A percentile compares a stretch with the other conserved stretches of the same genome.
phyloP scores from a whole-genome alignment of 2,329 filamentous ascomycete species.

The Meredithiella fracta region DNA sequence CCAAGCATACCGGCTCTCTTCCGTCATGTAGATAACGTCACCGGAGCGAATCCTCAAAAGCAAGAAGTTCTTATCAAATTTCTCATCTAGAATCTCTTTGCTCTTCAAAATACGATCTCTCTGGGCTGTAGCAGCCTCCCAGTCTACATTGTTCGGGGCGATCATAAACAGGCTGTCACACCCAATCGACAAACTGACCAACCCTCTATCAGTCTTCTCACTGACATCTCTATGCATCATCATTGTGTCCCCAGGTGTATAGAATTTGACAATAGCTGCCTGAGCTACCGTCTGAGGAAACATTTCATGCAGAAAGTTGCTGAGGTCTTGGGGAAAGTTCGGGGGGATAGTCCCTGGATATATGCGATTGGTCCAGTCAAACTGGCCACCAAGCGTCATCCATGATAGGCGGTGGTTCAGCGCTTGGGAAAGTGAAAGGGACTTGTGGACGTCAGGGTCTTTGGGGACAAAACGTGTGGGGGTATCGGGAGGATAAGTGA shows the following conservation, averaged over 20 bases:
- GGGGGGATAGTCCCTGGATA: constrained; percentile 59
- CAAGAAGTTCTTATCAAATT: constrained; percentile 32
- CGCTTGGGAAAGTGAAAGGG: constrained; percentile 51
- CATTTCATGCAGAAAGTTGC: constrained; percentile 45
- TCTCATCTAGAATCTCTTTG: constrained; percentile 14
- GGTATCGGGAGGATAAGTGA: constrained; percentile 31
- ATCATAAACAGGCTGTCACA: constrained; percentile 84
- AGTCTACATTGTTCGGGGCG: constrained; percentile 38
- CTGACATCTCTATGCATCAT: constrained; percentile 90
- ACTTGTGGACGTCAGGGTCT: constrained; percentile 56
- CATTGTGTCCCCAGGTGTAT: constrained; percentile 77
- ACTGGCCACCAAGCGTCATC: constrained; percentile 89
- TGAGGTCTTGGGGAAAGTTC: constrained; percentile 58
- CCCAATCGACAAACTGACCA: constrained; percentile 76
- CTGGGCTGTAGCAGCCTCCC: constrained; percentile 8
- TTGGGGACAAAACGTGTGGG: constrained; percentile 48
- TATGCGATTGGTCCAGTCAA: constrained; percentile 79
- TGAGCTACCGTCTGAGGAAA: constrained; percentile 68
- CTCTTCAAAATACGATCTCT: not conserved
- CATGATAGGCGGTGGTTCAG: constrained; percentile 73
- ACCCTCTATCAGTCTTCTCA: constrained; percentile 59
- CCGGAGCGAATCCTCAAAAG: constrained; percentile 61
- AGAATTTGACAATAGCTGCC: constrained; percentile 88
- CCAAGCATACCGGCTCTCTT: constrained; percentile 74
- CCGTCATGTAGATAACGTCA: constrained; percentile 80